A percentile compares a stretch with the other conserved stretches of the same genome.
Conservation (phyloP, 2,329 filamentous ascomycete species). For the Immersiporthe knoxdaviesiana region DNA sequence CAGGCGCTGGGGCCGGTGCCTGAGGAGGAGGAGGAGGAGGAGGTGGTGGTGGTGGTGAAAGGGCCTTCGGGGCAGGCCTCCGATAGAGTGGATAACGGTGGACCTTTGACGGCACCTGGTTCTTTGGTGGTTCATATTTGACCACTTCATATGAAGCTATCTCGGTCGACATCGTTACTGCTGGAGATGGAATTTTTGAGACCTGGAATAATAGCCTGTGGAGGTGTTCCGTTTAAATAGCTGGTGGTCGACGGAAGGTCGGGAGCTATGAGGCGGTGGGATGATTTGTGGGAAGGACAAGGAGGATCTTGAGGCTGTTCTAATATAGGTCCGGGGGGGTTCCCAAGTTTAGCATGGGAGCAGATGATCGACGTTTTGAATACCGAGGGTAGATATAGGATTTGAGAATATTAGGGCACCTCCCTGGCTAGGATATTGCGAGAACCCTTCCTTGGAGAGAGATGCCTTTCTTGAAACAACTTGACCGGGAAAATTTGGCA, state of each 20-base stretch:
- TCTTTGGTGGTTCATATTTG: constrained; percentile 12
- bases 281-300: background rate
- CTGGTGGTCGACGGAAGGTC: background rate
- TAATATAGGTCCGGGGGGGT: background rate
- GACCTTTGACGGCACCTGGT: constrained; percentile 5
- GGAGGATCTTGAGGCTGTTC: background rate
- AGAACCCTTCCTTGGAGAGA: constrained; percentile 13
- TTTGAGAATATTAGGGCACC: constrained; percentile 13
- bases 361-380: constrained; percentile 8
- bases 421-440: constrained; percentile 11
- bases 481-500: constrained; percentile 9
- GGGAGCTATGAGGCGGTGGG: background rate
- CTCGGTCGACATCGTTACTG: background rate
- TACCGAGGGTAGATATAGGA: background rate
- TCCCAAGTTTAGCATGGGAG: background rate
- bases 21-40: no score
- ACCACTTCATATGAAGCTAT: constrained; percentile 25
- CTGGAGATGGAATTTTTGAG: background rate
- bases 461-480: constrained; percentile 17
- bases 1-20: background rate
- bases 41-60: no score
- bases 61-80: background rate
- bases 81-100: constrained; percentile 8
- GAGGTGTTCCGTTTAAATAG: background rate
- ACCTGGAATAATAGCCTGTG: background rate